Evolutionary conservation across 805 yeast genomes (phyloP), one percentile per base, ranked within the genome.

Genomic region (Candida wancherniae): DNA sequence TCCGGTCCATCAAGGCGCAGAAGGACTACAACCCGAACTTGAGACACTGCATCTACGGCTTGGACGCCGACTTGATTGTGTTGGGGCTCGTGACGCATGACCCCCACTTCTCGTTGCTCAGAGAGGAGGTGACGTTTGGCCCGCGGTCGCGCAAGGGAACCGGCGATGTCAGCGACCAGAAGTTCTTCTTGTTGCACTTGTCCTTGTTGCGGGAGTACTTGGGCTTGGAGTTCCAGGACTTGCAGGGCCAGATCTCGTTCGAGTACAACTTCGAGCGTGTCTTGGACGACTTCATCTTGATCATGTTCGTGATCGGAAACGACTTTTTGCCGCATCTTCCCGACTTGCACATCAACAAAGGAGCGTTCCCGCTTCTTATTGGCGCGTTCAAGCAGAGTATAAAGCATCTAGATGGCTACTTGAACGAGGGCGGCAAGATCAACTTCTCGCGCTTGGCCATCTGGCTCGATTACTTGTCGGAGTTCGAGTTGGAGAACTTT

Each of bases 291-390:
- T 86, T 90, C 45, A 84, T 92, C 42, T 67, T 92, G 39, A 81
- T 90, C 48, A 75, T 86, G 80, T 88, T 85, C 52, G 95, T 92
- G 39, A 85, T 92, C 47, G 99, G 99, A 49, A 92, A 92, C 53
- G 99, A 92, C 71, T 92, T 92, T 77, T 71, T 92, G 51, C 98
- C 99, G 15, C 85, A 92, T 54, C 72, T 94, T 47, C 98, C 99
- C 0, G 95, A 88, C 57, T 69, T 92, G 46, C 88, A 85, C 55
- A 72, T 92, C 44, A 88, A 87, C 53, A 92, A 88, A 47, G 97
- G 97, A 46, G 98, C 97, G 1, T 84, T 92, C 64, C 95, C 97
- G n/a, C 72, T 87, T 18, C 69, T 92, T 49, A 68, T 92, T 45
- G 85, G 80, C 40, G 81, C 96, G 10, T 92, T 92, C 63, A 92